A percentile compares a stretch with the other conserved stretches of the same genome.
phyloP scores from a whole-genome alignment of 1,284 basidiomycete genomes.

The Sporisorium iseilematis-ciliati region DNA sequence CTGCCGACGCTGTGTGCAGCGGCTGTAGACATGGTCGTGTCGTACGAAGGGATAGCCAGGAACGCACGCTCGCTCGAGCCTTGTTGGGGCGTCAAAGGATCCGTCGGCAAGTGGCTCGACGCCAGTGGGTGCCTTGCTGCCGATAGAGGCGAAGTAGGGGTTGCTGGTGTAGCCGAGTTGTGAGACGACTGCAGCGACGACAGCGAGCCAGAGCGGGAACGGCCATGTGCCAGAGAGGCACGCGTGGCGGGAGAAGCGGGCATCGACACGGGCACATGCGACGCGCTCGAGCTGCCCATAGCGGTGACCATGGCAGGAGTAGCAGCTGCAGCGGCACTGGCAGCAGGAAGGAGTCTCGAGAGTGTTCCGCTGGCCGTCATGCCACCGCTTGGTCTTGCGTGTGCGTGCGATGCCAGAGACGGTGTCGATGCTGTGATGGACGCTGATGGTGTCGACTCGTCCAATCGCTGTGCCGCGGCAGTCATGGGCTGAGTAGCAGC shows the following conservation, averaged over 20 bases:
- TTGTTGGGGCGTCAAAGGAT: conserved; percentile 25
- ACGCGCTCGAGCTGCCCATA: conserved; percentile 36
- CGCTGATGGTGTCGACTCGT: conserved; percentile 15
- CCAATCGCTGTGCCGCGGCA: conserved; percentile 32
- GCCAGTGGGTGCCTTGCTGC: conserved; percentile 37
- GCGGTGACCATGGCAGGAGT: conserved; percentile 40
- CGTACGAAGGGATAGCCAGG: conserved; percentile 11
- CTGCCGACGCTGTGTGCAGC: conserved; percentile 8
- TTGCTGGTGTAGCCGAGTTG: conserved; percentile 21
- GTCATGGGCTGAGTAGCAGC: conserved; percentile 25
- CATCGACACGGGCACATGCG: conserved; percentile 24
- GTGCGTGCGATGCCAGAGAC: background rate
- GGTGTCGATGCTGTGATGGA: background rate
- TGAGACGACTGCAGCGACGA: conserved; percentile 47
- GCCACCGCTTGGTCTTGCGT: background rate
- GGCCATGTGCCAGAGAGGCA: conserved; percentile 22
- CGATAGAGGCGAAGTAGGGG: conserved; percentile 34
- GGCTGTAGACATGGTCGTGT: conserved; percentile 4
- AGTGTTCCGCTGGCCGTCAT: conserved; percentile 38
- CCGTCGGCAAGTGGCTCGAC: conserved; percentile 29
- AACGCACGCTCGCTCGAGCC: conserved; percentile 16
- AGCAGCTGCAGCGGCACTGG: conserved; percentile 40
- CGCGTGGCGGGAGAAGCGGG: conserved; percentile 38
- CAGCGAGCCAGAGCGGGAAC: conserved; percentile 51
- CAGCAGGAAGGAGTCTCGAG: conserved; percentile 36